Base-by-base conservation (phyloP, 2,329 filamentous ascomycete species). In the Mycosphaerella sp. region DNA sequence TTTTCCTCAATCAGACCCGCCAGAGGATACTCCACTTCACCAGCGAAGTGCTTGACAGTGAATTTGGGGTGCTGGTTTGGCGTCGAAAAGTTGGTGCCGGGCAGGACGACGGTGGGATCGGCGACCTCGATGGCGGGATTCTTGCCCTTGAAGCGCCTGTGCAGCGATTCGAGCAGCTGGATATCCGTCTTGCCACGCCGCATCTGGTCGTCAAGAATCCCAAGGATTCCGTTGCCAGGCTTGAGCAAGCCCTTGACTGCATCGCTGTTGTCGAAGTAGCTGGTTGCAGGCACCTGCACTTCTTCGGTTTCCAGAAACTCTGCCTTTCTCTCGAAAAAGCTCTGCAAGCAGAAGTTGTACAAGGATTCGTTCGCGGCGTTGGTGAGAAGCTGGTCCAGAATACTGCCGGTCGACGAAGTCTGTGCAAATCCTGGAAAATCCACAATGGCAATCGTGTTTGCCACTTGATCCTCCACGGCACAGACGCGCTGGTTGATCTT, bases 201-300 rank as follows among this genome's bases (percentile, higher is more conserved):
- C 43, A 90, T 95, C 72, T 98, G 93, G 66, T 98, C 93, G 67
- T 98, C 93, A 0, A 98, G 77, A 59, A 98, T 98, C 71, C 89
- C 91, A 17, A 98, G 78, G 39, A 98, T 77, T 43, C 93, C 93
- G 65, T 97, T 97, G 26, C 91, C 89, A 53, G 89, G 80, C 74
- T 97, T 98, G 52, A 98, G 76, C 32, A 98, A 78, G 10, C 90
- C 92, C 65, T 87, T 89, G 57, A 96, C 90, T 8, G 92, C 90
- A 69, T 97, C 93, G 0, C 88, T 90, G 71, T 97, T 98, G 72
- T 98, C 93, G 64, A 96, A 98, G 72, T 97, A 98, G 74, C 89
- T 95, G 0, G 92, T 96, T 0, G 91, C 85, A 2, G 91, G 81
- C 2, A 98, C 89, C 32, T 79, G 83, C 36, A 98, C 89, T 69